Conservation (phyloP, 2,329 filamentous ascomycete species). For the Hymenoscyphus fraxineus region DNA sequence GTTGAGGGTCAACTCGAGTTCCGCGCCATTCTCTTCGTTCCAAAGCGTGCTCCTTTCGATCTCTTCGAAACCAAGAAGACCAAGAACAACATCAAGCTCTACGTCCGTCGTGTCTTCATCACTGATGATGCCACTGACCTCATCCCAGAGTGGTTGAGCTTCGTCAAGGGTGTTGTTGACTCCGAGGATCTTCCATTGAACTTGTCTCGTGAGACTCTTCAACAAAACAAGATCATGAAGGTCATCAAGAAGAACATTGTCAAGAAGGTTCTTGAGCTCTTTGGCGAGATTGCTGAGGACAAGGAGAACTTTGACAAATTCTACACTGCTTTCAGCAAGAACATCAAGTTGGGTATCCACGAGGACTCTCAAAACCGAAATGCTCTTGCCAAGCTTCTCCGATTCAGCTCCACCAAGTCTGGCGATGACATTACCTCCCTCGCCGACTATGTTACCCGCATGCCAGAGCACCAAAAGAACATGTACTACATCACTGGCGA, state of each 20-base stretch:
- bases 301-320: conserved; percentile 99
- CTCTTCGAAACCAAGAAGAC: conserved; percentile 99
- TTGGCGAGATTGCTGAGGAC: conserved; percentile 98
- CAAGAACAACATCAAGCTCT: conserved; percentile 99
- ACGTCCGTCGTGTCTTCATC: conserved; percentile 99
- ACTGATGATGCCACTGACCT: conserved; percentile 98
- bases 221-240: conserved; percentile 99
- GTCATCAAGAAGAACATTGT: conserved; percentile 99
- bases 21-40: conserved; percentile 98
- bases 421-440: conserved; percentile 94
- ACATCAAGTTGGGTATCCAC: conserved; percentile 99
- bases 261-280: conserved; percentile 99
- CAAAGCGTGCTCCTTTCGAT: conserved; percentile 98
- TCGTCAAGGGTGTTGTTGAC: conserved; percentile 99
- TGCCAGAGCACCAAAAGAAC: conserved; percentile 99
- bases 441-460: conserved; percentile 95
- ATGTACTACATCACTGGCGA: conserved; percentile 99
- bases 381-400: conserved; percentile 92
- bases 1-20: conserved; percentile 99
- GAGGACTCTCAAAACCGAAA: conserved; percentile 97
- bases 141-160: conserved; percentile 98
- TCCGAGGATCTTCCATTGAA: conserved; percentile 99
- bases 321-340: conserved; percentile 99
- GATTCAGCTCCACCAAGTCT: conserved; percentile 99
- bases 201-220: conserved; percentile 98